phyloP scores from a whole-genome alignment of 768 basidiomycete genomes.

The Glaciozyma antarctica region DNA sequence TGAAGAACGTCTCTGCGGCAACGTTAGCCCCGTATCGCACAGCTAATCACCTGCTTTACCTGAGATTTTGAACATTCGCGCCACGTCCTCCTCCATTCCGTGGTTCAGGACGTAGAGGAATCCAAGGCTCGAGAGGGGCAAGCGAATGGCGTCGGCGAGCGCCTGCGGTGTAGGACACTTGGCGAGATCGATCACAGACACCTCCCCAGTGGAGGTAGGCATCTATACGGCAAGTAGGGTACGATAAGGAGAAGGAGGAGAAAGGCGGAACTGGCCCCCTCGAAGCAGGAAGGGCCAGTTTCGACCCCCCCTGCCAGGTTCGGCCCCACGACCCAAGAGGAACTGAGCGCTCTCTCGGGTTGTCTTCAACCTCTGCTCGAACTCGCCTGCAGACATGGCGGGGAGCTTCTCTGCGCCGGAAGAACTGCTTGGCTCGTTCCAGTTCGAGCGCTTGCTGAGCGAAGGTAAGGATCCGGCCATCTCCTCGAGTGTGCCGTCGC shows the following conservation, averaged over 20 bases:
- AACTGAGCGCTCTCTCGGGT: too few species aligned
- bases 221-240: too few species aligned
- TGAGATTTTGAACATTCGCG: conserved; percentile 20
- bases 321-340: too few species aligned
- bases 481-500: too few species aligned
- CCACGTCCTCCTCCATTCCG: conserved; percentile 19
- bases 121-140: conserved; percentile 2
- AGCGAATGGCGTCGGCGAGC: conserved; percentile 12
- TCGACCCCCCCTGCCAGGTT: too few species aligned
- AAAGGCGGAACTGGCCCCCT: too few species aligned
- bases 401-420: conserved; percentile 11
- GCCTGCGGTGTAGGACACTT: not conserved
- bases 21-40: too few species aligned
- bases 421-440: conserved; percentile 40
- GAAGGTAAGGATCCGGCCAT: conserved; percentile 30
- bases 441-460: conserved; percentile 43
- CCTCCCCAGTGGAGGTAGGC: not conserved
- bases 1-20: conserved; percentile 20
- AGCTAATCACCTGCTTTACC: not conserved
- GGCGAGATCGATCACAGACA: conserved; percentile 17
- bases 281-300: too few species aligned
- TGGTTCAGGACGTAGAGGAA: conserved; percentile 21
- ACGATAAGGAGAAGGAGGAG: too few species aligned
- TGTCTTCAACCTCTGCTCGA: too few species aligned
- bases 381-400: not conserved